Base-by-base conservation (phyloP, 2,329 filamentous ascomycete genomes). In the Sclerotinia borealis region DNA sequence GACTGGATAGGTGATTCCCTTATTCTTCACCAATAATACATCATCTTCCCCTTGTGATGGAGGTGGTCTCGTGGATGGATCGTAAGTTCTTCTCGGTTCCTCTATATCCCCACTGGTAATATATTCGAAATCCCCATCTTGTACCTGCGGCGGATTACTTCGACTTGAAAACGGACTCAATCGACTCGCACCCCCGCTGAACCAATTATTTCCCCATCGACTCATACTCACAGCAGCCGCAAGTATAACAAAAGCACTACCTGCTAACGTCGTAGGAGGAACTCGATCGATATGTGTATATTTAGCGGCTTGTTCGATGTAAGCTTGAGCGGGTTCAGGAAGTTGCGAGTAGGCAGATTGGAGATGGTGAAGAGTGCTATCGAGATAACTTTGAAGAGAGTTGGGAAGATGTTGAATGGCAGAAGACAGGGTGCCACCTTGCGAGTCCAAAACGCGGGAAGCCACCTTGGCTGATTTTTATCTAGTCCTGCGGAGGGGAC, bases 61-160 rank as follows among this genome's bases (percentile, higher is more conserved):
- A 22, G 73, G 76, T 67, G 73, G 77, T 34, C 76, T 74, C 55
- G 72, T 73, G 58, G 75, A 75, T 34, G 78, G 75, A 63, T 80
- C 77, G 66, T 81, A 80, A n/a, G 76, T 71, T 74, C 71, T 73
- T 65, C 72, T 75, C 31, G 75, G 75, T 41, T 78, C 76, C 65
- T 84, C 80, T 45, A 92, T 75, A 71, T 93, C 89, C 71, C 90
- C 85, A 34, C 87, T 86, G n/a, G 89, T 92, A 73, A 93, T 92
- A 78, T 93, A 93, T 73, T 85, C 88, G 75, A 87, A 93, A 77
- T 93, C 90, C 39, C 88, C 84, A 69, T 92, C 88, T 70, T 85
- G 89, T 65, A 93, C 86, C 68, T 86, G 81, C 37, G 86, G 83
- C 11, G 81, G 76, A 48, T 80, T 78, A 51, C 66, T 61, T 64